phyloP scores from a whole-genome alignment of 208 protist species.

The Porcisia deanei region DNA sequence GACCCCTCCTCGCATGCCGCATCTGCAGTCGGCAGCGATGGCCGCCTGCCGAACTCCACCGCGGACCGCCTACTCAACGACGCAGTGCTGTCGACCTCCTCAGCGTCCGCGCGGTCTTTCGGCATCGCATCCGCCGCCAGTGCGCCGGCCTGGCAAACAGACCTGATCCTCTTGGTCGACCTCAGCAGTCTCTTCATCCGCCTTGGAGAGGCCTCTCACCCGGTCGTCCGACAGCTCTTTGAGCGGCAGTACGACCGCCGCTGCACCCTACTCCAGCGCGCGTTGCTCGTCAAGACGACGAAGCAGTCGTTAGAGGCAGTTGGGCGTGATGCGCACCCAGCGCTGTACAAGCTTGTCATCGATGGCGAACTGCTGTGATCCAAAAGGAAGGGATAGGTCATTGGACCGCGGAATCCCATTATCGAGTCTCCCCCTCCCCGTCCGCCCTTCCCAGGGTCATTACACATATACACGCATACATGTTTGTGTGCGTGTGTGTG shows the following conservation, averaged over 20 bases:
- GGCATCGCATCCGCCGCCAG: neutral
- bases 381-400: neutral
- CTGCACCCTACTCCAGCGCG: conserved; percentile 56
- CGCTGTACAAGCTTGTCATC: conserved; percentile 38
- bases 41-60: neutral
- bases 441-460: neutral
- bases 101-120: neutral
- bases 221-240: conserved; percentile 47
- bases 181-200: conserved; percentile 27
- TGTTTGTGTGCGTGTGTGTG: no score
- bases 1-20: neutral
- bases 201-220: conserved; percentile 28
- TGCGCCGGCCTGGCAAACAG: conserved; percentile 18
- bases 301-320: conserved; percentile 43
- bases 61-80: neutral
- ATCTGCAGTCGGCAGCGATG: conserved; percentile 1
- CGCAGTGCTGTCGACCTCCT: conserved; percentile 1
- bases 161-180: conserved; percentile 42
- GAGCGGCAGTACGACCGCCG: conserved; percentile 55
- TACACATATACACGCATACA: no score
- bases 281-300: conserved; percentile 48
- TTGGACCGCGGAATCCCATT: neutral
- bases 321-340: conserved; percentile 42
- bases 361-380: conserved; percentile 22
- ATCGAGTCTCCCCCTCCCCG: neutral